Percentiles rank a stretch among this genome's conserved stretches.
Conservation (phyloP, 1,284 basidiomycete genomes). For the Paramarasmius palmivorus region DNA sequence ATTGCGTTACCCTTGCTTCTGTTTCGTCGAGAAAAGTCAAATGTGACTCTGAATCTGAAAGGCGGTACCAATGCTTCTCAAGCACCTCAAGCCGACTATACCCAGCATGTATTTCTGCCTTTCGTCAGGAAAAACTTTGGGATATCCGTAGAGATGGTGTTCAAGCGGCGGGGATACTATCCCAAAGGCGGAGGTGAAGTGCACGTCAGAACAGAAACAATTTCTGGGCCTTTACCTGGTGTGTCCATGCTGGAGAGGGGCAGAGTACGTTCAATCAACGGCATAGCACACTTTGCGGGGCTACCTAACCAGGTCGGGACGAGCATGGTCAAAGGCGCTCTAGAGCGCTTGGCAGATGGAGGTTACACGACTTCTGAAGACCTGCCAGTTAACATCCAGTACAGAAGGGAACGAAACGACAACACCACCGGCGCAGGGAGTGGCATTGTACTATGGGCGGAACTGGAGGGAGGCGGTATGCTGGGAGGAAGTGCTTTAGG, state of each 20-base stretch:
- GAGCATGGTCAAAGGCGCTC: slow-evolving; percentile 55
- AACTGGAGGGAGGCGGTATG: slow-evolving; percentile 61
- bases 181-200: slow-evolving; percentile 71
- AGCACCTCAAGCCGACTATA: slow-evolving; percentile 75
- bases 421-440: slow-evolving; percentile 60
- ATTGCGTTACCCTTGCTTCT: slow-evolving; percentile 67
- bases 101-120: slow-evolving; percentile 60
- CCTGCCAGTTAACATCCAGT: slow-evolving; percentile 40
- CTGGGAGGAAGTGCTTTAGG: slow-evolving; percentile 68
- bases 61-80: slow-evolving; percentile 71
- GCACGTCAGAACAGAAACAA: slow-evolving; percentile 40
- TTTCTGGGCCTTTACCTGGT: slow-evolving; percentile 40
- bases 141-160: slow-evolving; percentile 41
- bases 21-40: slow-evolving; percentile 38
- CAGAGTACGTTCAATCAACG: slow-evolving; percentile 46
- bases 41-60: slow-evolving; percentile 43
- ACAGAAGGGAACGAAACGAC: slow-evolving; percentile 45
- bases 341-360: slow-evolving; percentile 32
- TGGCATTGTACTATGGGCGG: slow-evolving; percentile 71
- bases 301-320: slow-evolving; percentile 52
- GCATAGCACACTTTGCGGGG: slow-evolving; percentile 63
- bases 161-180: slow-evolving; percentile 62
- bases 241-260: slow-evolving; percentile 57
- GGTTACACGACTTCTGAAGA: slow-evolving; percentile 22
- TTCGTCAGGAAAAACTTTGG: slow-evolving; percentile 60